Conservation (phyloP, 352 stramenopile species). For the Pythium phragmiticola region DNA sequence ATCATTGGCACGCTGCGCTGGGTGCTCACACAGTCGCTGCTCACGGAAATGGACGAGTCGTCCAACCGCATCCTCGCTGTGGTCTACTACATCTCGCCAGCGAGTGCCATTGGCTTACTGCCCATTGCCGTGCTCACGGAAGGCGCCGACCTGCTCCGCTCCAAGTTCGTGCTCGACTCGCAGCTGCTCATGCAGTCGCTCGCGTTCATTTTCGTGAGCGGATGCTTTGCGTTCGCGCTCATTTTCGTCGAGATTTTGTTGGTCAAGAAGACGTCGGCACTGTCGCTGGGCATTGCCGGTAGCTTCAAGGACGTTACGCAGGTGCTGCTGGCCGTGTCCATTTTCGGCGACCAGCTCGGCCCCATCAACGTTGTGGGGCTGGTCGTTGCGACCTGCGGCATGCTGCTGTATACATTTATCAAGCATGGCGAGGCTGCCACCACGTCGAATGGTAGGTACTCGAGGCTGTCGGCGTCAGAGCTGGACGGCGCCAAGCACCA, state of each 20-base stretch:
- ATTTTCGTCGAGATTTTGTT: conserved; percentile 83
- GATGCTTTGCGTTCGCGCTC: conserved; percentile 55
- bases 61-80: conserved; percentile 70
- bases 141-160: conserved; percentile 41
- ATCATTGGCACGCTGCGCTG: conserved; percentile 75
- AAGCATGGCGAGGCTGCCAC: conserved; percentile 47
- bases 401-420: conserved; percentile 74
- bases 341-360: conserved; percentile 69
- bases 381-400: conserved; percentile 60
- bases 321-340: conserved; percentile 71
- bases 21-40: conserved; percentile 82
- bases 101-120: conserved; percentile 67
- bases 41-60: conserved; percentile 59
- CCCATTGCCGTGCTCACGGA: conserved; percentile 65
- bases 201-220: conserved; percentile 66
- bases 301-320: conserved; percentile 82
- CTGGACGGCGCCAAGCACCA: not conserved
- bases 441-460: conserved; percentile 24
- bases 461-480: conserved; percentile 27
- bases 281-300: conserved; percentile 76
- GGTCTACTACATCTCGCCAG: conserved; percentile 83
- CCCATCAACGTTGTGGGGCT: conserved; percentile 67
- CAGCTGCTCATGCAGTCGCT: conserved; percentile 49
- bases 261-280: conserved; percentile 80
- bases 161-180: conserved; percentile 55